Base-by-base conservation (phyloP, 805 yeast genomes). In the Candida pseudofarinosa region DNA sequence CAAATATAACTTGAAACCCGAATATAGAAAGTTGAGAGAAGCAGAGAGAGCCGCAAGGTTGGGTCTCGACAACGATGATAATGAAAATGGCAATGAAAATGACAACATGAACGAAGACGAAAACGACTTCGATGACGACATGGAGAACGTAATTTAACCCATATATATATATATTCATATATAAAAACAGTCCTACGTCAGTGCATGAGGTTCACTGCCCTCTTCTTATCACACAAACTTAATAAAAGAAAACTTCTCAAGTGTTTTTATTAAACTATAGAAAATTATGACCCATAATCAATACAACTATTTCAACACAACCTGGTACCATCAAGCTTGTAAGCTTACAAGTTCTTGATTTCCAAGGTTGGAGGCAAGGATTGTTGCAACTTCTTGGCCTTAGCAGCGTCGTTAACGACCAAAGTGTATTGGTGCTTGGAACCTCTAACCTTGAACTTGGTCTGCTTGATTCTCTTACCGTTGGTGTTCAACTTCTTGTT, bases 371-470 rank as follows among this genome's bases (percentile, higher is more conserved):
- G 96, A 73, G 98, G 97, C 66, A 93, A 81, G 66, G 98, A 86
- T 80, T 90, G 97, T 69, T 87, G 83, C 77, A 93, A 82, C 81
- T 93, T 93, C 85, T 87, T 83, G 65, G 98, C 98, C 83, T 89
- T 90, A 73, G 88, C 85, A 66, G 88, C 85, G 74, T 93, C 98
- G 79, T 85, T 81, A 66, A 93, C 91, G 60, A 86, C 86, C 74
- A 91, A 80, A 62, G 99, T 93, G 87, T 93, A 93, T 69, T 88
- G 83, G 80, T 86, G 73, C 73, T 80, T 88, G 55, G 96, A 66
- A 74, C 97, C 97, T 83, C 98, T 89, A 67, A 93, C 88, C 87
- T 93, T 93, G 90, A 93, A 93, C 79, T 93, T 93, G 79, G 97
- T 89, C 77, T 86, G 93, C 77, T 85, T 85, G 83, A 79, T 79